A percentile compares a stretch with the other conserved stretches of the same genome.
These are phyloP conservation scores for Colletotrichum liaoningense DNA, from an alignment of 2,329 filamentous ascomycete genomes.

Conservation along the genomic window DNA sequence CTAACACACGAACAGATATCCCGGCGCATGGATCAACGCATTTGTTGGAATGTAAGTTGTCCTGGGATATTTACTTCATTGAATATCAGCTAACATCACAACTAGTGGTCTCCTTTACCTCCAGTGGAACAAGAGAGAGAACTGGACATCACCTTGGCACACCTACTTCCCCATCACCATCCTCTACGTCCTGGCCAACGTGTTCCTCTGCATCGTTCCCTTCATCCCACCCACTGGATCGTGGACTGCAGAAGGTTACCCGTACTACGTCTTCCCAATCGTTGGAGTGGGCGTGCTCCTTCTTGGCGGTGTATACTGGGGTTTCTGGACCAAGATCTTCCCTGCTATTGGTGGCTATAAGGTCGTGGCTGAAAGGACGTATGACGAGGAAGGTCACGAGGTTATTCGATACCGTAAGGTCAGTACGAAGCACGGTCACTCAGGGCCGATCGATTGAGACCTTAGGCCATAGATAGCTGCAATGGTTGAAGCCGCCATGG, in stretches of 20 bases:
- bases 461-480: too few relatives aligned
- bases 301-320: constrained; percentile 64
- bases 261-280: constrained; percentile 67
- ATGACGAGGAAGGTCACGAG: constrained; percentile 53
- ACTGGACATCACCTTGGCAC: constrained; percentile 65
- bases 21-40: constrained; percentile 64
- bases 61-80: neutral
- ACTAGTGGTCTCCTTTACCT: constrained; percentile 62
- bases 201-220: constrained; percentile 64
- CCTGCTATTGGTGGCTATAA: constrained; percentile 62
- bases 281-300: constrained; percentile 64
- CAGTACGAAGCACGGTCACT: neutral
- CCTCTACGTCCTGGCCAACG: constrained; percentile 61
- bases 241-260: constrained; percentile 61
- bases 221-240: constrained; percentile 64
- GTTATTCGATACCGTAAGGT: constrained; percentile 54
- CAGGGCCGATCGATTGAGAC: constrained; percentile 6
- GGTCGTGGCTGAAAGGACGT: constrained; percentile 55
- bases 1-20: constrained; percentile 46
- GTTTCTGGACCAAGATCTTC: constrained; percentile 61
- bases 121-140: constrained; percentile 60
- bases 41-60: constrained; percentile 52
- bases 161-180: constrained; percentile 60
- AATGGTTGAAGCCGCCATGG: too few relatives aligned
- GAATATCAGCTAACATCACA: neutral